phyloP scores from a whole-genome alignment of 83 land plant species.

The Picea abies region DNA sequence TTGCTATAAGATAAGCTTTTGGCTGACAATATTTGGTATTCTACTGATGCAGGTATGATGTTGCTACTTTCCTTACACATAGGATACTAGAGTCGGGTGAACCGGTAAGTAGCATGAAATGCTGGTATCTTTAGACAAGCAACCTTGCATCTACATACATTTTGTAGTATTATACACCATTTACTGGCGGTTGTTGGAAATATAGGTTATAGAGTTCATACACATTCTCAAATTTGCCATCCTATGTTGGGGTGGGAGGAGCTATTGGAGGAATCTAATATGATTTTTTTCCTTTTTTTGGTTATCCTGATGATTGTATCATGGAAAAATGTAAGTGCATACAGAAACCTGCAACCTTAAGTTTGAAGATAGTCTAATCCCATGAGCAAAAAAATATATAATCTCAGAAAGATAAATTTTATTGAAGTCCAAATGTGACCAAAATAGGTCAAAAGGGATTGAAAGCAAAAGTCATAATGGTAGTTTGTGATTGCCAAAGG shows the following conservation, averaged over 20 bases:
- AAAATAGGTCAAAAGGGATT: no score
- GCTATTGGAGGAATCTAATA: background rate
- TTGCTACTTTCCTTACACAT: conserved; percentile 53
- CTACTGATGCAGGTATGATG: conserved; percentile 62
- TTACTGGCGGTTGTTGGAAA: background rate
- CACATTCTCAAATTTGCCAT: background rate
- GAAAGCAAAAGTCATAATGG: no score
- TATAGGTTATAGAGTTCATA: background rate
- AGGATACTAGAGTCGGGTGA: conserved; percentile 51
- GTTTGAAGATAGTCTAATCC: background rate
- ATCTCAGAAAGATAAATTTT: background rate
- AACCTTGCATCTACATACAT: background rate
- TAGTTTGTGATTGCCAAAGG: no score
- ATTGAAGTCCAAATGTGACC: no score
- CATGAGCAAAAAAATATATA: background rate
- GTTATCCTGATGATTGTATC: background rate
- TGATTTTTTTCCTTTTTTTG: background rate
- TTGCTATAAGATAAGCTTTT: background rate
- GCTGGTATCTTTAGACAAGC: background rate
- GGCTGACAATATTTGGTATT: background rate
- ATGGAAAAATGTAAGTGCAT: background rate
- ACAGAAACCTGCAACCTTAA: background rate
- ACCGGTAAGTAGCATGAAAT: conserved; percentile 32
- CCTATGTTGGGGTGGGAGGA: background rate
- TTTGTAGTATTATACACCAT: background rate